Evolutionary conservation across 768 basidiomycete species (phyloP).

Genomic region (Rhodotorula toruloides): DNA sequence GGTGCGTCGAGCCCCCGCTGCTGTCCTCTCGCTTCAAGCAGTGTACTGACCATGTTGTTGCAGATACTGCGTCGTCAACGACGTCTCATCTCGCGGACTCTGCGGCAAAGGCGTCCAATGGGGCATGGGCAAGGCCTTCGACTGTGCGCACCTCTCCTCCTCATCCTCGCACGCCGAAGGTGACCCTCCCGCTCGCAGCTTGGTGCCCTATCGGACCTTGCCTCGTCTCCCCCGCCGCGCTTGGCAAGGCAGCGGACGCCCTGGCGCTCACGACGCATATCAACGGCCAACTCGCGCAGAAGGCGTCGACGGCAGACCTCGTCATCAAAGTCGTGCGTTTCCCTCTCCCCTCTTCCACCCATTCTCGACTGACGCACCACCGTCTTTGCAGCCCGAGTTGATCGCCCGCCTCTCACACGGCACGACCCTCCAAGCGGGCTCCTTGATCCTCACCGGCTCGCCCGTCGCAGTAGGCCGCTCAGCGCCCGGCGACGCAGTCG

Average conservation of each 20-base stretch:
- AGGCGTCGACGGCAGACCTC: constrained; percentile 10
- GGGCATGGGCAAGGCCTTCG: constrained; percentile 33
- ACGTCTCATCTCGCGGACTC: constrained; percentile 37
- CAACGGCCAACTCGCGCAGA: constrained; percentile 44
- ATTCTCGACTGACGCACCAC: constrained; percentile 37
- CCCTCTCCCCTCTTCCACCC: background rate
- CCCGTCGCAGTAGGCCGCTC: constrained; percentile 35
- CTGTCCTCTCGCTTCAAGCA: too few species aligned
- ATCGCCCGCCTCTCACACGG: constrained; percentile 46
- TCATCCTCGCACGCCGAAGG: background rate
- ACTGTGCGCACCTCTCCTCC: constrained; percentile 8
- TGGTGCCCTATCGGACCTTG: constrained; percentile 35
- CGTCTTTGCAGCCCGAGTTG: constrained; percentile 38
- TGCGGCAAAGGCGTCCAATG: constrained; percentile 36
- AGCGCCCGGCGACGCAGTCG: background rate
- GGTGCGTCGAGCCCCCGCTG: background rate
- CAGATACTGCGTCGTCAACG: constrained; percentile 44
- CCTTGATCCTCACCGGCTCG: constrained; percentile 46
- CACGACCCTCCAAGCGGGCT: constrained; percentile 45
- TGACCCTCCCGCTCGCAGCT: background rate
- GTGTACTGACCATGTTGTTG: background rate
- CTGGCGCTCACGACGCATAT: constrained; percentile 25
- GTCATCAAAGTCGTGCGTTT: constrained; percentile 17
- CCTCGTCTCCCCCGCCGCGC: constrained; percentile 5
- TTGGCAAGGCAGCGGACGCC: constrained; percentile 12